Evolutionary conservation across 805 yeast species (phyloP).

Genomic region (Saccharomycopsis guyanensis): DNA sequence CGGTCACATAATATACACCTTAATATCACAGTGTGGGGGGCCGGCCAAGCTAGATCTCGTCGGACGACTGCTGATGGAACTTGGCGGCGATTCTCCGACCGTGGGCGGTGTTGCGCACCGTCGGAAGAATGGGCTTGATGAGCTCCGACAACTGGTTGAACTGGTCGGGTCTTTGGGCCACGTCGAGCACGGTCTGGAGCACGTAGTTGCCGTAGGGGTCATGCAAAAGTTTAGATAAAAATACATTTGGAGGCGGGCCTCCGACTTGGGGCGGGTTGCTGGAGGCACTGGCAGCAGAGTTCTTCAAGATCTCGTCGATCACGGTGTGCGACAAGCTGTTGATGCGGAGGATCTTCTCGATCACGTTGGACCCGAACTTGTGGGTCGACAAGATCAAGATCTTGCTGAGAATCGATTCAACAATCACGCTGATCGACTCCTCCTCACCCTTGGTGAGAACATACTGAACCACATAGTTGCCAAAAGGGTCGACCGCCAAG

Average conservation of each 20-base stretch:
- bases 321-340: conserved; percentile 39
- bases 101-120: conserved; percentile 85
- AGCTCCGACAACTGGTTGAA: conserved; percentile 48
- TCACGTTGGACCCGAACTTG: conserved; percentile 89
- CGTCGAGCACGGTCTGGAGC: conserved; percentile 82
- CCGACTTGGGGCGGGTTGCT: background rate
- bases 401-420: conserved; percentile 29
- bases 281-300: conserved; percentile 24
- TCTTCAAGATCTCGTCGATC: conserved; percentile 40
- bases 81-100: conserved; percentile 89
- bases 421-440: conserved; percentile 29
- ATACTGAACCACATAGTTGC: conserved; percentile 94
- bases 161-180: conserved; percentile 35
- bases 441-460: conserved; percentile 48
- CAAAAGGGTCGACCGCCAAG: conserved; percentile 86
- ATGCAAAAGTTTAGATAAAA: conserved; percentile 51
- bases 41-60: background rate
- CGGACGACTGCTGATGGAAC: conserved; percentile 26
- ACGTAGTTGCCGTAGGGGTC: conserved; percentile 96
- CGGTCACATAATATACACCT: background rate
- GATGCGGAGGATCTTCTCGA: conserved; percentile 73
- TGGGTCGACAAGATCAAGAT: conserved; percentile 57
- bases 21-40: background rate
- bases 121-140: conserved; percentile 68
- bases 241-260: conserved; percentile 24